Evolutionary conservation across 192 early-diverging fungal genomes (phyloP), one percentile per base, ranked within the genome.

Genomic region (Coemansia pectinata): DNA sequence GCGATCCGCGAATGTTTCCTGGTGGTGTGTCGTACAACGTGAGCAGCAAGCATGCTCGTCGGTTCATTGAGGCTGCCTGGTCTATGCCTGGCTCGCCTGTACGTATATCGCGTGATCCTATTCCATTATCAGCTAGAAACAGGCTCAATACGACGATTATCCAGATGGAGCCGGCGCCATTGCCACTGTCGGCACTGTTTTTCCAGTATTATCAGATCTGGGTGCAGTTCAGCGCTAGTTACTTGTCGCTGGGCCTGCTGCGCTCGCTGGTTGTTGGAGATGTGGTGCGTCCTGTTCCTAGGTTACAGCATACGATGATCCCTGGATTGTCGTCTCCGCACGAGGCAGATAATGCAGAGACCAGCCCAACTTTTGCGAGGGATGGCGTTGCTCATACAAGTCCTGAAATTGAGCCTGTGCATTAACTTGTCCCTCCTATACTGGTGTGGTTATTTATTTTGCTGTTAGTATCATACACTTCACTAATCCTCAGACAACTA

Each of bases 191-290:
- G 0, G 86, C 90, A 12, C 90, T 98, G 23, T 95, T 98, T 68
- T 96, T 96, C 76, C 94, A 98, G 77, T 98, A 96, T 68, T 84
- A 89, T 59, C 90, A 95, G 53, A 83, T 98, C 8, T 93, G 87
- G 88, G 83, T 85, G 36, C 85, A 92, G 53, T 79, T 97, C n/a
- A 87, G 88, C 38, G 87, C 88, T 0, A 90, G 91, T 66, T 96
- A 96, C 61, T 84, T 98, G 71, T 90, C 91, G n/a, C 72, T 87
- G 29, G 85, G 90, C 25, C 87, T 92, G 14, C 78, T 95, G 50
- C 78, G 78, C 17, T 93, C 92, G 57, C 79, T 98, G 31, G 78
- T 96, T 7, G 88, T 86, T 10, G 96, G 96, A 1, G 86, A 91
- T 33, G 88, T 90, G 12, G 93, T 98, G 33, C 87, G 87, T 36